Base-by-base conservation (phyloP, 495 filamentous ascomycete species). In the Hypoxylon fragiforme region DNA sequence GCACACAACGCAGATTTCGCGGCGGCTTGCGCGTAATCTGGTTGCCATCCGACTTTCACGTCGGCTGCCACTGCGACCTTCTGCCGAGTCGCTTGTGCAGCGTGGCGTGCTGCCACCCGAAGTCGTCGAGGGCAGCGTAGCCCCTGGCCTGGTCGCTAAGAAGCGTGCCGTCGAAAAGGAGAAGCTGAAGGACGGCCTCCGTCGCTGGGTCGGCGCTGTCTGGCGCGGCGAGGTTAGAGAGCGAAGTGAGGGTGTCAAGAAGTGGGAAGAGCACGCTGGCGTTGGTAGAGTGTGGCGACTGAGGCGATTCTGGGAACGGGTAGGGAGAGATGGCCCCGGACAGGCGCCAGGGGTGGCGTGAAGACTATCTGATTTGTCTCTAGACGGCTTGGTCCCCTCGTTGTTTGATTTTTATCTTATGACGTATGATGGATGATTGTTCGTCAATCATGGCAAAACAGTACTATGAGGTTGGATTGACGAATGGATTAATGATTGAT, bases 181-280 rank as follows among this genome's bases (percentile, higher is more conserved):
- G 70, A 73, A 72, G 44, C 72, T 83, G 26, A 83, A 83, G 54
- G 80, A 82, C 60, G 66, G 65, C 26, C 59, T 84, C 50, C 64
- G 79, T 30, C 66, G 69, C 21, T 82, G 79, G 75, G 68, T 81
- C 6, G 74, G 73, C 7, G 69, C 63, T 36, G 74, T 70, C 12
- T 78, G 74, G 75, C 66, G 58, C 18, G 69, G 72, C 12, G 67
- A 73, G 62, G 76, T 78, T 1, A 52, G 50, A 5, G 62, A 61
- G 26, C 60, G 70, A 8, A 73, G 67, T 49, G 70, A 76, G 52
- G 66, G 64, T 9, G 66, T 74, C 13, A 54, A 55, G 45, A 48
- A 44, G 50, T 69, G 68, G 66, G 75, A 77, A 60, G 76, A 79
- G 40, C 57, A 55, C 34, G 63, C 57, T 0, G 75, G 75, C 1